These are phyloP conservation scores for Ganoderma multipileum DNA, from an alignment of 1,284 basidiomycete species.

Conservation along the genomic window DNA sequence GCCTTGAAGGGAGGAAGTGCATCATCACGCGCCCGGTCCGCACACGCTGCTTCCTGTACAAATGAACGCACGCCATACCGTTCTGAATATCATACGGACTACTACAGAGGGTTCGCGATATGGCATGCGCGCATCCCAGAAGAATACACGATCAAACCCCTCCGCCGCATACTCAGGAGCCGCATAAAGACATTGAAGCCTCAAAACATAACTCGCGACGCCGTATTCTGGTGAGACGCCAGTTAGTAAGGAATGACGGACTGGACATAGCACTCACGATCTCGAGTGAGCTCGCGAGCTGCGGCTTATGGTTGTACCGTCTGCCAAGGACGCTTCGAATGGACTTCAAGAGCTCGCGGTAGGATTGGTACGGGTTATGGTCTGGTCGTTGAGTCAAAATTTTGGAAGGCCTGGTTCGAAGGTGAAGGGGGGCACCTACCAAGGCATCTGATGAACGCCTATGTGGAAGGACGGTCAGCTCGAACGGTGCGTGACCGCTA, in stretches of 20 bases:
- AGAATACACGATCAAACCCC: no score
- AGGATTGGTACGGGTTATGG: constrained; percentile 72
- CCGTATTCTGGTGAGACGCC: neutral
- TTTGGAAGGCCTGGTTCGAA: no score
- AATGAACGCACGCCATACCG: no score
- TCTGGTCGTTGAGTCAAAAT: constrained; percentile 40
- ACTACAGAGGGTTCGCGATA: no score
- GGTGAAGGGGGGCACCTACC: constrained; percentile 41
- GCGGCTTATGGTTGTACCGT: constrained; percentile 83
- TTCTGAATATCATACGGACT: no score
- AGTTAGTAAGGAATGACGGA: neutral
- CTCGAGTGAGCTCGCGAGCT: constrained; percentile 74
- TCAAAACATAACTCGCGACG: neutral
- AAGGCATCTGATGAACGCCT: constrained; percentile 76
- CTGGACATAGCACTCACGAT: constrained; percentile 50
- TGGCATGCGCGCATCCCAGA: no score
- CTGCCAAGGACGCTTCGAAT: constrained; percentile 69
- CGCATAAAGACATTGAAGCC: neutral
- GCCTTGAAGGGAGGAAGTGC: no score
- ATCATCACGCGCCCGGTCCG: no score
- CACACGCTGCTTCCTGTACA: no score
- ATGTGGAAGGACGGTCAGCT: neutral
- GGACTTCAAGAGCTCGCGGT: constrained; percentile 73
- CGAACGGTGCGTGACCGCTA: neutral
- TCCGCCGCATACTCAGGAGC: no score